Evolutionary conservation across 1,139 yeast species (phyloP), one percentile per base, ranked within the genome.

Genomic region (Candida sp.): DNA sequence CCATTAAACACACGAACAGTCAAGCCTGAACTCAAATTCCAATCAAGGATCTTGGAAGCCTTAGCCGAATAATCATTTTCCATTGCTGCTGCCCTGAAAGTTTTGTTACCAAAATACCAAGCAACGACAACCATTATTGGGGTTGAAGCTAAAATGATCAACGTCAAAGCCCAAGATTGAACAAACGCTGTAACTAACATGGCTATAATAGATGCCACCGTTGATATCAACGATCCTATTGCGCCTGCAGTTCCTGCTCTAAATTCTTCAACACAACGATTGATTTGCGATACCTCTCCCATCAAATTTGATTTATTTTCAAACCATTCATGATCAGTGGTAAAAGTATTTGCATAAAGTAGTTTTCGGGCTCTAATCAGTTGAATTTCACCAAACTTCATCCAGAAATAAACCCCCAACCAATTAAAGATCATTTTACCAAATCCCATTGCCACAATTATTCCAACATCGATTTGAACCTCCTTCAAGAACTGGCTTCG

Each of bases 161-260:
- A 61, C 0, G 98, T 87, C 9, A 93, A 72, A 3, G 86, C 74
- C 97, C 98, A 91, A 0, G 95, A 86, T 48, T 81, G 84, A 47
- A 76, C 74, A 61, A 93, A 76, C 0, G 97, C 84, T 2, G 88
- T 80, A 1, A 78, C 73, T 2, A 87, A 61, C 5, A 87, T 68
- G 0, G 87, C 78, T 5, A 81, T 43, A 0, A 81, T 66, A 0
- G 87, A 72, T 1, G 79, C 73, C 3, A 72, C 23, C 4, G 81
- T 73, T 50, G 81, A 82, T 4, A 79, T 57, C 3, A 82, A 59
- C 21, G 82, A 54, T 0, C 87, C 93, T 29, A 84, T 56, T 5
- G 84, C 77, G 53, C 87, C 89, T 3, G 95, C 81, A 11, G 80
- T 70, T 0, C 95, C 89, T 0, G 77, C 64, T 53, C 95, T 70